Base-by-base conservation (phyloP, 2,329 filamentous ascomycete genomes). In the Botrytis cinerea region DNA sequence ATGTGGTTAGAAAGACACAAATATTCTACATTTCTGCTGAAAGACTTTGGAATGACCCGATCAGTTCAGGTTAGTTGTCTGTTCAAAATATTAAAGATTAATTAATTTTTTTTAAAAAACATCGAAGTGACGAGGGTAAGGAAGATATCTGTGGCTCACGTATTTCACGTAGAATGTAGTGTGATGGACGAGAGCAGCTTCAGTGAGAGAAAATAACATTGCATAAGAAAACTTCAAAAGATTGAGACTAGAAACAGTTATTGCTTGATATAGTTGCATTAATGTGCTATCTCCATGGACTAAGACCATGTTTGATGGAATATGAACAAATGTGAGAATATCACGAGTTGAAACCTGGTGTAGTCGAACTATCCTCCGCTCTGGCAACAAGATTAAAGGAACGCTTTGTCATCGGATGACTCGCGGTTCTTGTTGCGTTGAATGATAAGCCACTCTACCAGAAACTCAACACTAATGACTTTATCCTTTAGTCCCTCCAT, bases 401-500 rank as follows among this genome's bases (percentile, higher is more conserved):
- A 63, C 4, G 38, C 61, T 40, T 28, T 68, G 43, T 43, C 25
- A 25, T 35, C 66, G 22, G 25, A 9, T 6, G 4, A 14, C 9
- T 57, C 16, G 3, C 25, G 35, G 6, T 40, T 5, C 22, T 32
- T 9, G 1, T 57, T 43, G 2, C 66, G 48, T 4, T 57, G 35
- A 43, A 25, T 1, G 2, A 57, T 10, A 10, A 68, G 14, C 66
- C 66, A 68, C 2, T 68, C 48, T 22, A 68, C 48, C 48, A 68
- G 20, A 28, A 32, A 3, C 5, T 57, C 35, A 4, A 22, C 66
- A n/a, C 66, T 57, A 16, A 68, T 68, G 25, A 43, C 48, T 25
- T 68, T 68, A 20, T 68, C 66, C 14, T 43, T 68, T 18, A 68
- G 40, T 25, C 25, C 18, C n/a, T 68, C 35, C 48, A 57, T 68